Conservation (phyloP, 2,329 filamentous ascomycete genomes). For the Arthrobotrys iridis region DNA sequence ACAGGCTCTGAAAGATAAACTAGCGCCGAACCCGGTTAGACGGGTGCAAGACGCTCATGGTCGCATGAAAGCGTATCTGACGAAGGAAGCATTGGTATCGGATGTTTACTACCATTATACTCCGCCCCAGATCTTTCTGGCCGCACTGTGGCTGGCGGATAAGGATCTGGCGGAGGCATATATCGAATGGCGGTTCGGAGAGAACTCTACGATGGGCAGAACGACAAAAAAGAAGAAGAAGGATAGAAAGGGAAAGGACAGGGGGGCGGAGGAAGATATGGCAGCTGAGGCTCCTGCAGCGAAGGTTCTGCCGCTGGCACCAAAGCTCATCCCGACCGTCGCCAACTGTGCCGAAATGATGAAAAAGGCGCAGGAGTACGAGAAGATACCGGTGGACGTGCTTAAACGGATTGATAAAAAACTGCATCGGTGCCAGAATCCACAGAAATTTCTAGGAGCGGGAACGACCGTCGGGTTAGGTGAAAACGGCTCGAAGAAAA, state of each 20-base stretch:
- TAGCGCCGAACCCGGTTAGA: slow-evolving; percentile 62
- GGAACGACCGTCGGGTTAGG: slow-evolving; percentile 19
- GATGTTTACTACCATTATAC: slow-evolving; percentile 98
- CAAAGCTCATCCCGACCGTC: slow-evolving; percentile 22
- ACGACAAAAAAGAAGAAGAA: slow-evolving; percentile 73
- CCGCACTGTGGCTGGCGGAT: slow-evolving; percentile 80
- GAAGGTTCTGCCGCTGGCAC: slow-evolving; percentile 21
- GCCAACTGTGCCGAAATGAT: slow-evolving; percentile 37
- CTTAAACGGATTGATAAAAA: slow-evolving; percentile 57
- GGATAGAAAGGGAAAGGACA: slow-evolving; percentile 74
- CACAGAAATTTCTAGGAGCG: slow-evolving; percentile 49
- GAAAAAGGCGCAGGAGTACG: slow-evolving; percentile 35
- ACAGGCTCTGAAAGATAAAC: slow-evolving; percentile 42
- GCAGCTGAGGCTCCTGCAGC: slow-evolving; percentile 57
- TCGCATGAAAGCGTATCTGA: slow-evolving; percentile 77
- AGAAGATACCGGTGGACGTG: slow-evolving; percentile 33
- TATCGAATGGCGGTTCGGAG: slow-evolving; percentile 56
- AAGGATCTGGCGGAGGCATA: slow-evolving; percentile 65
- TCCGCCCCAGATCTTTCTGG: slow-evolving; percentile 91
- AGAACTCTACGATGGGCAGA: slow-evolving; percentile 58
- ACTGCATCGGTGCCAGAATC: slow-evolving; percentile 57
- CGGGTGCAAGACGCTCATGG: slow-evolving; percentile 72
- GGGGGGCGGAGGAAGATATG: slow-evolving; percentile 62
- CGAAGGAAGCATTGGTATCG: slow-evolving; percentile 82
- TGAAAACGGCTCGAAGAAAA: slow-evolving; percentile 8